Percentiles rank a stretch among this genome's conserved stretches.
Evolutionary conservation across 345 rosid genomes (phyloP).

Genomic region (Brassica incana): DNA sequence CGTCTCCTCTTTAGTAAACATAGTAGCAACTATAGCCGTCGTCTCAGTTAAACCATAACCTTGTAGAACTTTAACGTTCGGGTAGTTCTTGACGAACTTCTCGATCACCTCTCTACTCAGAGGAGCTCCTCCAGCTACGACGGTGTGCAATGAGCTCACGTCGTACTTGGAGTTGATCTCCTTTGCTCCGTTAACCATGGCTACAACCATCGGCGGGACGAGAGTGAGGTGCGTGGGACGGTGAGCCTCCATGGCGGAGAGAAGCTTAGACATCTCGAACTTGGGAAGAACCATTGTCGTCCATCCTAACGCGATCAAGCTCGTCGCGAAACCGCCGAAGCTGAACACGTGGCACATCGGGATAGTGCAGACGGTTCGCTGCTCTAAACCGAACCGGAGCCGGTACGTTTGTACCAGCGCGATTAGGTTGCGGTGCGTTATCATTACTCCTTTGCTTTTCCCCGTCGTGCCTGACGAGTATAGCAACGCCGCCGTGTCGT

Average conservation of each 20-base stretch:
- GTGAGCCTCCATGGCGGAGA: slow-evolving; percentile 35
- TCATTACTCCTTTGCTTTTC: slow-evolving; percentile 77
- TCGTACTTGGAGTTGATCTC: slow-evolving; percentile 55
- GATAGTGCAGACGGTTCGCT: slow-evolving; percentile 68
- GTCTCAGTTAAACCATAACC: slow-evolving; percentile 87
- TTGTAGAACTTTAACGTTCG: slow-evolving; percentile 53
- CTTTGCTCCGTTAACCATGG: slow-evolving; percentile 55
- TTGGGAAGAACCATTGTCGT: neutral
- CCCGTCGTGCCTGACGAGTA: slow-evolving; percentile 97
- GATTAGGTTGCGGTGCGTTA: slow-evolving; percentile 71
- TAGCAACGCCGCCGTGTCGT: slow-evolving; percentile 79
- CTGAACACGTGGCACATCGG: slow-evolving; percentile 95
- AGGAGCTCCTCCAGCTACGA: slow-evolving; percentile 77
- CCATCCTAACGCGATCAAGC: slow-evolving; percentile 46
- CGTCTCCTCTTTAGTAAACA: slow-evolving; percentile 62
- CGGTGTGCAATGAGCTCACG: slow-evolving; percentile 56
- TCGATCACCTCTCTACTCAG: slow-evolving; percentile 71
- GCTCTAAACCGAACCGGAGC: slow-evolving; percentile 46
- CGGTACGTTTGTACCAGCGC: slow-evolving; percentile 55
- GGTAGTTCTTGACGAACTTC: slow-evolving; percentile 57
- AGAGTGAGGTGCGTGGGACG: slow-evolving; percentile 61
- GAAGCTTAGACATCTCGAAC: neutral
- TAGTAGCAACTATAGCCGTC: slow-evolving; percentile 59
- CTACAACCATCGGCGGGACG: slow-evolving; percentile 78
- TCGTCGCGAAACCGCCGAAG: slow-evolving; percentile 62